Percentiles rank a stretch among this genome's conserved stretches.
phyloP scores from a whole-genome alignment of 306 rosid genomes.

The Vachellia collinsii region DNA sequence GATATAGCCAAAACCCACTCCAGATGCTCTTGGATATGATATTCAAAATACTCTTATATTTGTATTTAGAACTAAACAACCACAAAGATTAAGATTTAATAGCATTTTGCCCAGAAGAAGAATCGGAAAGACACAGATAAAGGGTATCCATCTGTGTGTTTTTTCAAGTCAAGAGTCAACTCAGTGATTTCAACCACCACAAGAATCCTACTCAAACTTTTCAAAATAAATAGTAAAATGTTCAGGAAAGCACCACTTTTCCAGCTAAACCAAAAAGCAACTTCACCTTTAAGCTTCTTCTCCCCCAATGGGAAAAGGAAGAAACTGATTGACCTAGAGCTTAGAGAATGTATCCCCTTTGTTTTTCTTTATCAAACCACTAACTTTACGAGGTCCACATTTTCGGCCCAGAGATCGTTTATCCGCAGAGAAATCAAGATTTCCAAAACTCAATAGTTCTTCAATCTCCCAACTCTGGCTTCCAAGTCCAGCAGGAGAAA shows the following conservation, averaged over 20 bases:
- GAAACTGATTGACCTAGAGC: neutral
- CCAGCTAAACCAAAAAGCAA: slow-evolving; percentile 3
- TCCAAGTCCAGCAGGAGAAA: slow-evolving; percentile 26
- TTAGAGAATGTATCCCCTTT: slow-evolving; percentile 2
- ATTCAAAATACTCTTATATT: neutral
- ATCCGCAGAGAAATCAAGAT: slow-evolving; percentile 14
- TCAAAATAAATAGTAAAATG: neutral
- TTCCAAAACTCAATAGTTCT: slow-evolving; percentile 28
- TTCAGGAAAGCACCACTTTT: neutral
- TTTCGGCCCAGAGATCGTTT: slow-evolving; percentile 28
- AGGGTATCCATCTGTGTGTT: neutral
- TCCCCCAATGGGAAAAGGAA: neutral
- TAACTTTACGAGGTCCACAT: slow-evolving; percentile 23
- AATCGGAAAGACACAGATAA: neutral
- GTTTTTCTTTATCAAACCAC: slow-evolving; percentile 31
- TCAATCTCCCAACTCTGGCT: slow-evolving; percentile 15
- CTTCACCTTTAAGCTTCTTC: slow-evolving; percentile 22
- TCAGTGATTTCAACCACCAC: slow-evolving; percentile 32
- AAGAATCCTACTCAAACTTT: slow-evolving; percentile 9
- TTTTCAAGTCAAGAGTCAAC: slow-evolving; percentile 28
- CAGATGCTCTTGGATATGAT: neutral
- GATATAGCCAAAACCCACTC: slow-evolving; percentile 14
- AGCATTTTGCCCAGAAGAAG: neutral
- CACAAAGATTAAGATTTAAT: neutral
- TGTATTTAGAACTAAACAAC: neutral